phyloP scores from a whole-genome alignment of 2,329 filamentous ascomycete species.

The Ophiostoma piceae region DNA sequence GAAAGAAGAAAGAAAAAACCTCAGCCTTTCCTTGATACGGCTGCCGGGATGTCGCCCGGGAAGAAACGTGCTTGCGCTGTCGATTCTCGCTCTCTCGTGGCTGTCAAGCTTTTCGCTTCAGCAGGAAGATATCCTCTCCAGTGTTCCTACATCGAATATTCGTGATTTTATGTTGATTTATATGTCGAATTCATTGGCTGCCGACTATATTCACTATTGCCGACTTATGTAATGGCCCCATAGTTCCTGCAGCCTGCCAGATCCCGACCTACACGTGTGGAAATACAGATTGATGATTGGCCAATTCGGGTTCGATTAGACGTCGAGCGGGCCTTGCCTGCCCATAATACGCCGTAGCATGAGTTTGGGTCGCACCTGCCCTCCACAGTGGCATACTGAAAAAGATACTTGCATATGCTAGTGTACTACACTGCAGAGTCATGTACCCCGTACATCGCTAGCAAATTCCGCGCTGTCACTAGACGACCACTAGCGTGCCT shows the following conservation, averaged over 20 bases:
- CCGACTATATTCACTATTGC: background rate
- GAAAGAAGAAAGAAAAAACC: background rate
- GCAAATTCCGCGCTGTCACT: background rate
- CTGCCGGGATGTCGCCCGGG: background rate
- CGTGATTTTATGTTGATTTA: background rate
- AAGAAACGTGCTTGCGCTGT: background rate
- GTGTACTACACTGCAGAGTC: background rate
- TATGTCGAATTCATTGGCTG: background rate
- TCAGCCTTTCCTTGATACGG: background rate
- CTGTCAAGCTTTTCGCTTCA: slow-evolving; percentile 2
- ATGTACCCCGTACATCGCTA: background rate
- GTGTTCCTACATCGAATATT: background rate
- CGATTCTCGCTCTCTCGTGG: background rate
- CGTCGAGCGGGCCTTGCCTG: background rate
- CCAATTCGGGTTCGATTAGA: background rate
- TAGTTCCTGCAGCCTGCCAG: background rate
- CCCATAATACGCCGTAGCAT: background rate
- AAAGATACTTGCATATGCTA: slow-evolving; percentile 14
- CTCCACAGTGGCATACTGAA: slow-evolving; percentile 13
- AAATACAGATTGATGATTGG: background rate
- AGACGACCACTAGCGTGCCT: slow-evolving; percentile 6
- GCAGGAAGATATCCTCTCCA: background rate
- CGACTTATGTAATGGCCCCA: background rate
- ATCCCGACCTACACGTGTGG: slow-evolving; percentile 2
- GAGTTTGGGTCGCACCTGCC: background rate